phyloP scores from a whole-genome alignment of 305 asterid species.

The Fraxinus ornus region DNA sequence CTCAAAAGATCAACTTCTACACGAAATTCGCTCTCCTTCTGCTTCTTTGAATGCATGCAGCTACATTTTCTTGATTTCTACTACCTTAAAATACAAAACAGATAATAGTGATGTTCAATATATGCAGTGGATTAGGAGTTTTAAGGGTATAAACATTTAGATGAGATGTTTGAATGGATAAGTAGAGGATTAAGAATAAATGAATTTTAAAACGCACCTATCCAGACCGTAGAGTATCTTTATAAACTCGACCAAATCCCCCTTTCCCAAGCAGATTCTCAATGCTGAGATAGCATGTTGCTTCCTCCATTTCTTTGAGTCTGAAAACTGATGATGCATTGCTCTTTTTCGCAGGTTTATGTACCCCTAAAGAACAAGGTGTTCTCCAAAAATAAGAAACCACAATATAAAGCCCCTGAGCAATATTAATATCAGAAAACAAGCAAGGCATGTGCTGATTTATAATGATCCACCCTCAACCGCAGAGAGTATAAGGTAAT shows the following conservation, averaged over 20 bases:
- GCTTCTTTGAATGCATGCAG: conserved; percentile 73
- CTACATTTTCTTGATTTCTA: conserved; percentile 94
- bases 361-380: conserved; percentile 54
- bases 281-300: conserved; percentile 65
- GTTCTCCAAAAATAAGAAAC: not conserved
- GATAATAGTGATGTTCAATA: not conserved
- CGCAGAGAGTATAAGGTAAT: not conserved
- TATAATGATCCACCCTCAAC: not conserved
- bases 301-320: conserved; percentile 79
- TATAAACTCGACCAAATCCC: conserved; percentile 86
- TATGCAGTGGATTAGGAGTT: not conserved
- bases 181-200: not conserved
- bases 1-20: conserved; percentile 90
- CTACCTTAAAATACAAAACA: conserved; percentile 48
- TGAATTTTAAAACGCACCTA: conserved; percentile 45
- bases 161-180: not conserved
- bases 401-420: not conserved
- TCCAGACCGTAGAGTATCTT: conserved; percentile 77
- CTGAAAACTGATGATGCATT: conserved; percentile 78
- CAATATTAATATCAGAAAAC: not conserved
- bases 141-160: not conserved
- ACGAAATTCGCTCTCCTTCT: conserved; percentile 77
- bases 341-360: conserved; percentile 67
- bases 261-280: conserved; percentile 79
- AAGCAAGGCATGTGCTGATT: not conserved